Percentiles rank a stretch among this genome's conserved stretches.
Evolutionary conservation across 768 basidiomycete species (phyloP).

Genomic region (Lactarius vividus): DNA sequence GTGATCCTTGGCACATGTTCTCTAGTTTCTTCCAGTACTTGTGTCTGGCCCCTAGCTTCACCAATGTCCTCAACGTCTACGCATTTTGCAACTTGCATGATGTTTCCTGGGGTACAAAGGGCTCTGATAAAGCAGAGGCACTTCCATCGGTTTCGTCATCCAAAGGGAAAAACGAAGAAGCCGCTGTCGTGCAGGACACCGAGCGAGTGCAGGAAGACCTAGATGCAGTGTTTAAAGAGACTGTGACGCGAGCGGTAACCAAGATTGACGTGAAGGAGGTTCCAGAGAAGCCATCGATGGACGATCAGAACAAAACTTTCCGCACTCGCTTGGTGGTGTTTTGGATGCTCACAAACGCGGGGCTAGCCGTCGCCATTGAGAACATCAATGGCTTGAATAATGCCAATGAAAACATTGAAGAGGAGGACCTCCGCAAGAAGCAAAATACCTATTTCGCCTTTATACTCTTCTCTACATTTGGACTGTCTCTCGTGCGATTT

Average conservation of each 20-base stretch:
- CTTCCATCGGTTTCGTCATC: constrained; percentile 86
- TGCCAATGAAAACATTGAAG: constrained; percentile 39
- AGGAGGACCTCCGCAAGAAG: constrained; percentile 38
- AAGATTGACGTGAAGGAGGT: constrained; percentile 65
- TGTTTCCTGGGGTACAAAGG: constrained; percentile 95
- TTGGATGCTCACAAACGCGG: constrained; percentile 78
- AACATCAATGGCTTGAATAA: constrained; percentile 64
- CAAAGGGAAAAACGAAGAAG: constrained; percentile 71
- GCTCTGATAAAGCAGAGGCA: constrained; percentile 90
- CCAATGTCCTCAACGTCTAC: constrained; percentile 93
- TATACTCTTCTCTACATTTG: constrained; percentile 80
- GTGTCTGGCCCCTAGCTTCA: constrained; percentile 88
- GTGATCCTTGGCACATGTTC: constrained; percentile 98
- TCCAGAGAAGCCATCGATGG: constrained; percentile 76
- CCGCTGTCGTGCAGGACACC: constrained; percentile 81
- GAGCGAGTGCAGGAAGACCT: constrained; percentile 83
- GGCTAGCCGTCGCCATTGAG: constrained; percentile 69
- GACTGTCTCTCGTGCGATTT: constrained; percentile 68
- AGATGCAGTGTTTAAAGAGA: constrained; percentile 88
- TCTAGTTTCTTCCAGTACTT: constrained; percentile 92
- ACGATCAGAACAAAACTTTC: constrained; percentile 92
- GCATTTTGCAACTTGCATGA: constrained; percentile 97
- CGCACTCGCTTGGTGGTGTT: constrained; percentile 79
- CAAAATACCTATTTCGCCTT: constrained; percentile 70
- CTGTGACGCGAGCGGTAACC: constrained; percentile 82